Base-by-base conservation (phyloP, 768 basidiomycete species). In the Boletus reticuloceps region DNA sequence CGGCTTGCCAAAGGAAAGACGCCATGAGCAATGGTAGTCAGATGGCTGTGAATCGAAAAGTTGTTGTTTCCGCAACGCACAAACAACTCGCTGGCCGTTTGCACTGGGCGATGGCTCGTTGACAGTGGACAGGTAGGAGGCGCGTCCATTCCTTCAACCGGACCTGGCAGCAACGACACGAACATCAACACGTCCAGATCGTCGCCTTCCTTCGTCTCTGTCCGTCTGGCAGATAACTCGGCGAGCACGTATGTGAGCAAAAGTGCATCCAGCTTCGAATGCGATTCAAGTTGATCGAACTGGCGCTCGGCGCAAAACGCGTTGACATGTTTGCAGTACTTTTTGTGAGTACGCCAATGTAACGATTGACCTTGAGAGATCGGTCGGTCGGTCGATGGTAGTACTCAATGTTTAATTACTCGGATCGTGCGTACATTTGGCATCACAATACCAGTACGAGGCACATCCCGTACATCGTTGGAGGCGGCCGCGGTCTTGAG, bases 51-150 rank as follows among this genome's bases (percentile, higher is more conserved):
- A 22, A 92, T 72, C 11, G 83, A 77, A 67, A 91, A 92, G 62
- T 93, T 91, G 69, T 92, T 93, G 73, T 90, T 92, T 40, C 82
- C 82, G 59, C 88, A 91, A 43, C 88, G 82, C 6, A 75, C 62
- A 64, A 82, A 84, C 2, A 88, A 51, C 1, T 69, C 69, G 4
- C 63, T 48, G 5, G 55, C 44, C 5, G 49, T 20, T 7, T 61
- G 50, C 31, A 70, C 51, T 2, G 74, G 64, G 5, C 64, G 62
- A 8, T 63, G 63, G 13, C 66, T 51, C 8, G 75, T 57, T 31
- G 43, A 64, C 47, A 61, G 48, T 11, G 74, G 70, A 58, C 73
- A 78, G 14, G 72, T 61, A 39, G 75, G 71, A 31, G 62, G 70
- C 17, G 66, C 61, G 10, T 64, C 49, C 41, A 27, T 31, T 12